phyloP scores from a whole-genome alignment of 73 alveolate genomes.

The Breviolum minutum region DNA sequence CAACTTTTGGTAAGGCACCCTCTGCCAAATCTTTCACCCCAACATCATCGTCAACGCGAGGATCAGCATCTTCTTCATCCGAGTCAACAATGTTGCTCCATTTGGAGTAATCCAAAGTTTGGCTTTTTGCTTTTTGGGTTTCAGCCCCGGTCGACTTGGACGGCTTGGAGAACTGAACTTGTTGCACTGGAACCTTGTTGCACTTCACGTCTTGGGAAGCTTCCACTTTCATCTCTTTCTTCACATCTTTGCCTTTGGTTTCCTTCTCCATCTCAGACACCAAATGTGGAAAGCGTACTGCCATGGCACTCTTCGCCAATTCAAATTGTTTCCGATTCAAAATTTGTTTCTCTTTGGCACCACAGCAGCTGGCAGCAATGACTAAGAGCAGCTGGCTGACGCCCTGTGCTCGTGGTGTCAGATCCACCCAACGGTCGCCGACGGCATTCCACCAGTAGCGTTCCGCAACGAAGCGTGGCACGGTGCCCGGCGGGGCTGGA shows the following conservation, averaged over 20 bases:
- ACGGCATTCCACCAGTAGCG: constrained; percentile 91
- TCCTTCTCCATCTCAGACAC: neutral
- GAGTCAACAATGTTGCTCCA: constrained; percentile 93
- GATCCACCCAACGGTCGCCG: constrained; percentile 88
- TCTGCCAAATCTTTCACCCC: constrained; percentile 75
- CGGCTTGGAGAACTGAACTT: neutral
- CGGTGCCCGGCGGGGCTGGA: neutral
- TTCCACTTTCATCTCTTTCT: neutral
- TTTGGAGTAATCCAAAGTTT: constrained; percentile 56
- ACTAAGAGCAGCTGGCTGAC: constrained; percentile 78
- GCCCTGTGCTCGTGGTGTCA: constrained; percentile 79
- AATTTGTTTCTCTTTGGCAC: neutral
- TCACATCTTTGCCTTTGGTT: neutral
- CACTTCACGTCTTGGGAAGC: neutral
- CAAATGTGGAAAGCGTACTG: neutral
- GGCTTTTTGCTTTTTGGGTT: neutral
- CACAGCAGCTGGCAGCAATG: neutral
- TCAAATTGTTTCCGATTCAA: constrained; percentile 2
- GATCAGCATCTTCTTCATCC: constrained; percentile 38
- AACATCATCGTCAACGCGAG: constrained; percentile 37
- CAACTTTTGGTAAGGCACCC: neutral
- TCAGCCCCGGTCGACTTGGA: neutral
- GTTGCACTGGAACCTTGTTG: neutral
- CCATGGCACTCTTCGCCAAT: constrained; percentile 1
- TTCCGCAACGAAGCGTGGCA: constrained; percentile 38